A percentile compares a stretch with the other conserved stretches of the same genome.
phyloP scores from a whole-genome alignment of 768 basidiomycete genomes.

The Candolleomyces aberdarensis region DNA sequence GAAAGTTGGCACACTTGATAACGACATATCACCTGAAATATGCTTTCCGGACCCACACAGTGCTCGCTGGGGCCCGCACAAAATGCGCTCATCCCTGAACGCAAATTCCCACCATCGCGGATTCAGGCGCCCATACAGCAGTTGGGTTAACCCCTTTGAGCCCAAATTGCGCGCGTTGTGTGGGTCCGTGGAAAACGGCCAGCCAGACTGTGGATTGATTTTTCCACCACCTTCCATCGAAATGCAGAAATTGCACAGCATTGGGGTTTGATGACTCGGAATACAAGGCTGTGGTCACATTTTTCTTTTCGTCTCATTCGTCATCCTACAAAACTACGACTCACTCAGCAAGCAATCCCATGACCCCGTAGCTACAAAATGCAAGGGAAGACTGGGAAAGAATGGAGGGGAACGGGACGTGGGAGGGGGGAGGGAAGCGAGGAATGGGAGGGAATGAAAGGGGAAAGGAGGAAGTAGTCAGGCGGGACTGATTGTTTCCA shows the following conservation, averaged over 20 bases:
- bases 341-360: too few species aligned
- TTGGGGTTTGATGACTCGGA: conserved; percentile 8
- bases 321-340: too few species aligned
- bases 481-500: conserved; percentile 9
- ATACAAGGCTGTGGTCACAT: too few species aligned
- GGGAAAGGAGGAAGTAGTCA: background rate
- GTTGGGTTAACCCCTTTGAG: background rate
- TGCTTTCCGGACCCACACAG: too few species aligned
- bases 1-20: too few species aligned
- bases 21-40: too few species aligned
- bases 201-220: background rate
- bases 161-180: background rate
- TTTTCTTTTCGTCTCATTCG: too few species aligned
- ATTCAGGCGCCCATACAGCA: background rate
- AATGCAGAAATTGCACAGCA: background rate
- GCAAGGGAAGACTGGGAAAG: background rate
- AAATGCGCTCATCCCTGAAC: background rate
- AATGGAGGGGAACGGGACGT: background rate
- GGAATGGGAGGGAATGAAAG: background rate
- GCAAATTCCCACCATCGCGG: too few species aligned
- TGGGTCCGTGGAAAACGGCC: background rate
- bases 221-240: background rate
- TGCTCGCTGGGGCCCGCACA: background rate
- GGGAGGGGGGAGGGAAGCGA: background rate
- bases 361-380: background rate